Evolutionary conservation across 2,329 filamentous ascomycete genomes (phyloP).

Genomic region (Arachnomyces sp.): DNA sequence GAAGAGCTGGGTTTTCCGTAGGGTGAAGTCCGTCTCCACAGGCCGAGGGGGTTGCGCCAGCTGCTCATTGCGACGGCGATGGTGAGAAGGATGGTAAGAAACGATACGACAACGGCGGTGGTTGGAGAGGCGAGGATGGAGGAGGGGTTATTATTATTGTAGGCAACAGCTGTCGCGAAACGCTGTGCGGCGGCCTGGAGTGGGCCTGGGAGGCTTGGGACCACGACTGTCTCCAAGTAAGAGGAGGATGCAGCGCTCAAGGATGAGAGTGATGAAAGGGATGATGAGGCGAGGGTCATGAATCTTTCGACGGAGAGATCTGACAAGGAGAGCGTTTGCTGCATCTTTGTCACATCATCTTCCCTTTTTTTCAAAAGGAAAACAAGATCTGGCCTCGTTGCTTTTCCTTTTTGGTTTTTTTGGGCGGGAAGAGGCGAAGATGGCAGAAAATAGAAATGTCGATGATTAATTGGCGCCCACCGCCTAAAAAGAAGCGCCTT

Average conservation of each 20-base stretch:
- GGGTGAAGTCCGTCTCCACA: constrained; percentile 26
- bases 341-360: too few species aligned
- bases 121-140: constrained; percentile 9
- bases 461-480: too few species aligned
- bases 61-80: constrained; percentile 26
- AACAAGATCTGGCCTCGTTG: too few species aligned
- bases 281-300: constrained; percentile 32
- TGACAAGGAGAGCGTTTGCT: too few species aligned
- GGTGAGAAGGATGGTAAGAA: constrained; percentile 22
- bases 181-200: constrained; percentile 26
- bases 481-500: too few species aligned
- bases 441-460: too few species aligned
- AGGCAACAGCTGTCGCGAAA: constrained; percentile 18
- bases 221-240: constrained; percentile 30
- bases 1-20: constrained; percentile 17
- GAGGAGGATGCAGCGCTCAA: constrained; percentile 34
- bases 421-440: too few species aligned
- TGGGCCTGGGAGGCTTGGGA: constrained; percentile 23
- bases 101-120: constrained; percentile 19
- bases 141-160: constrained; percentile 10
- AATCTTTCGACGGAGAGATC: constrained; percentile 8
- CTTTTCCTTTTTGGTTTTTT: too few species aligned
- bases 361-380: too few species aligned
- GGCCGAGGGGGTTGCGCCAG: constrained; percentile 26
- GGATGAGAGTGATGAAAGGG: constrained; percentile 24